A percentile compares a stretch with the other conserved stretches of the same genome.
These are phyloP conservation scores for Filobasidium wieringae DNA, from an alignment of 768 basidiomycete species.

Conservation along the genomic window DNA sequence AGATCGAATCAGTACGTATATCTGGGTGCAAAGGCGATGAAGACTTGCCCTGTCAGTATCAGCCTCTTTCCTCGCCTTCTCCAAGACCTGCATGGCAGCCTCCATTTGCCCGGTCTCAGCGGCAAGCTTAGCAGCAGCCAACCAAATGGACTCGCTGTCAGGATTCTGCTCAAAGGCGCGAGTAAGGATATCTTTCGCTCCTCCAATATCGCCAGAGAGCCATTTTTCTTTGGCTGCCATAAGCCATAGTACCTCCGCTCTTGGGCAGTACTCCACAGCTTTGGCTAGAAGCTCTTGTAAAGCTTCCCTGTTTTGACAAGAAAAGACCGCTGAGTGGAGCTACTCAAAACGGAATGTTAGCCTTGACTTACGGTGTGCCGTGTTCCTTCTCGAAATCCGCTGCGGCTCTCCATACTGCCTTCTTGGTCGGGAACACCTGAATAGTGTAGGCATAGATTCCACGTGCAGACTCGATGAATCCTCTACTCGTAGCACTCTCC, in stretches of 20 bases:
- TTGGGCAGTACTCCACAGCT: conserved; percentile 82
- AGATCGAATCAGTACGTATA: neutral
- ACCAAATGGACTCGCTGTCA: conserved; percentile 93
- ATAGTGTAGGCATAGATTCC: conserved; percentile 84
- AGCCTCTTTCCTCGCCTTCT: conserved; percentile 77
- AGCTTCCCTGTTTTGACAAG: conserved; percentile 48
- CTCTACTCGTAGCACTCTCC: conserved; percentile 61
- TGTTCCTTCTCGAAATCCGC: conserved; percentile 88
- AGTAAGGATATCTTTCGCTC: conserved; percentile 79
- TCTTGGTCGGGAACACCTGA: conserved; percentile 76
- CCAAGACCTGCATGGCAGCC: conserved; percentile 73
- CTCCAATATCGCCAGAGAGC: conserved; percentile 74
- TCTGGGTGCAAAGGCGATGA: neutral
- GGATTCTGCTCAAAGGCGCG: conserved; percentile 87
- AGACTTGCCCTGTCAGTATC: conserved; percentile 72
- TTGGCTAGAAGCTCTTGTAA: conserved; percentile 67
- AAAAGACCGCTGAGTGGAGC: neutral
- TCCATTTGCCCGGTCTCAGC: conserved; percentile 85
- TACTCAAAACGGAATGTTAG: conserved; percentile 1
- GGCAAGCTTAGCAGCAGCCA: conserved; percentile 92
- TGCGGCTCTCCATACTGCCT: conserved; percentile 76
- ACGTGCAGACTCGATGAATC: conserved; percentile 67
- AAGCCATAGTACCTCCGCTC: conserved; percentile 91
- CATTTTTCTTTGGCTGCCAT: conserved; percentile 99
- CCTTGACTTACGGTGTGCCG: conserved; percentile 54